A percentile compares a stretch with the other conserved stretches of the same genome.
Evolutionary conservation across 352 stramenopile genomes (phyloP).

Genomic region (Salisapilia sapeloensis): DNA sequence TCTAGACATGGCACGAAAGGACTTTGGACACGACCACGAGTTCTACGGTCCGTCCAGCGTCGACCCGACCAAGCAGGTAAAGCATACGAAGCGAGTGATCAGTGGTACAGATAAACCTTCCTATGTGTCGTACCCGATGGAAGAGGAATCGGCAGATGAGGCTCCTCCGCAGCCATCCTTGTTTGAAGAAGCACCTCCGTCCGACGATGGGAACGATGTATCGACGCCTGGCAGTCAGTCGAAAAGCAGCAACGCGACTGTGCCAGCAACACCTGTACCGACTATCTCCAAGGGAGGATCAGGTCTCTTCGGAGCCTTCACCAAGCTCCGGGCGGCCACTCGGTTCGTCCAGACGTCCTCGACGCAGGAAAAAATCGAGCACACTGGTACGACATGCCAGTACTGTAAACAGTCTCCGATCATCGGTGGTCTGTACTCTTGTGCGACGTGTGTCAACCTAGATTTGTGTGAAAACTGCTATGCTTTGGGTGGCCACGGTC

Average conservation of each 20-base stretch:
- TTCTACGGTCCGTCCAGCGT: conserved; percentile 48
- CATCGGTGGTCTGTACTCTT: conserved; percentile 56
- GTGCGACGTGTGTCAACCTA: conserved; percentile 60
- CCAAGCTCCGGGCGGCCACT: conserved; percentile 51
- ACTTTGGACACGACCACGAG: conserved; percentile 44
- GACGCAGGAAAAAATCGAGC: conserved; percentile 28
- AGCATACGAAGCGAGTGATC: conserved; percentile 32
- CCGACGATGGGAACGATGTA: conserved; percentile 6
- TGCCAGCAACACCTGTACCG: not conserved
- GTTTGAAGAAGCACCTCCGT: conserved; percentile 12
- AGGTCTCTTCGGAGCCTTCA: conserved; percentile 10
- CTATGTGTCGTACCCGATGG: conserved; percentile 52
- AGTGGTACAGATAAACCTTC: conserved; percentile 38
- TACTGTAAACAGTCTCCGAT: conserved; percentile 69
- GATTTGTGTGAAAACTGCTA: conserved; percentile 75
- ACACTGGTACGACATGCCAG: conserved; percentile 64
- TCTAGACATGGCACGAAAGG: conserved; percentile 29
- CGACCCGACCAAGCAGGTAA: conserved; percentile 51
- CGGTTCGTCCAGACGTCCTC: conserved; percentile 26
- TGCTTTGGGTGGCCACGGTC: conserved; percentile 54
- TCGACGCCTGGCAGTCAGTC: conserved; percentile 1
- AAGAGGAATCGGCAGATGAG: conserved; percentile 4
- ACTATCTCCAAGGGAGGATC: conserved; percentile 4
- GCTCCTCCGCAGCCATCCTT: conserved; percentile 7
- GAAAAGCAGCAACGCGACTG: not conserved